phyloP scores from a whole-genome alignment of 495 filamentous ascomycete species.

The Niebla homalea region DNA sequence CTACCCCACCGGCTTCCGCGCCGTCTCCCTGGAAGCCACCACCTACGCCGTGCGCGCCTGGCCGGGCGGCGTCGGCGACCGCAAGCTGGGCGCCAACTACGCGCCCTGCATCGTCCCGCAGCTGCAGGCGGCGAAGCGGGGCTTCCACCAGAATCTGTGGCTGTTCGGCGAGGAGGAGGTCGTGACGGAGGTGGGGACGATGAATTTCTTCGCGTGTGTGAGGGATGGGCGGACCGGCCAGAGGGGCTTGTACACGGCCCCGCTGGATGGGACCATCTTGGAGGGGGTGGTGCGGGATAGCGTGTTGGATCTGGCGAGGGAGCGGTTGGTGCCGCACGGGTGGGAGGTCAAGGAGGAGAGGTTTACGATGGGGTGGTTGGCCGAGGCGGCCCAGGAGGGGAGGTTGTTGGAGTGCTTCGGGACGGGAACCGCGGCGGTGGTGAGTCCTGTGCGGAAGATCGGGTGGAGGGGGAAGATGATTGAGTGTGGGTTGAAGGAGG shows the following conservation, averaged over 20 bases:
- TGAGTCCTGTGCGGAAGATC: conserved; percentile 69
- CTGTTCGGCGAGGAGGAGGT: conserved; percentile 88
- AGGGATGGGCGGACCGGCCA: conserved; percentile 69
- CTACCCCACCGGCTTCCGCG: conserved; percentile 96
- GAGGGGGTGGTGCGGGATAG: conserved; percentile 89
- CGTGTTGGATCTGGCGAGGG: conserved; percentile 67
- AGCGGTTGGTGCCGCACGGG: conserved; percentile 69
- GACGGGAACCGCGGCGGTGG: conserved; percentile 68
- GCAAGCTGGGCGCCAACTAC: conserved; percentile 97
- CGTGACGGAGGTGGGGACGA: conserved; percentile 92
- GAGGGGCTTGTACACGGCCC: conserved; percentile 83
- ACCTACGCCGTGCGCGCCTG: conserved; percentile 92
- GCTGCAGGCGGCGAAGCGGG: conserved; percentile 71
- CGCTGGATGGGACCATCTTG: conserved; percentile 92
- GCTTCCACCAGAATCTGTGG: conserved; percentile 98
- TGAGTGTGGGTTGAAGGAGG: conserved; percentile 60
- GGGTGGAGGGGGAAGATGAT: conserved; percentile 69
- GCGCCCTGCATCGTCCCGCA: conserved; percentile 92
- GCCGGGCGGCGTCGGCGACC: conserved; percentile 93
- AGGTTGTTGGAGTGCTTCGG: conserved; percentile 86
- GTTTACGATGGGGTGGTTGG: conserved; percentile 73
- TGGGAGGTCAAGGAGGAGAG: conserved; percentile 83
- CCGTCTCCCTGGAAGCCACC: conserved; percentile 83
- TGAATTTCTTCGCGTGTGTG: conserved; percentile 88
- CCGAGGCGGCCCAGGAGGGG: conserved; percentile 68